A percentile compares a stretch with the other conserved stretches of the same genome.
Evolutionary conservation across 2,329 filamentous ascomycete species (phyloP).

Genomic region (Juglanconis oblonga): DNA sequence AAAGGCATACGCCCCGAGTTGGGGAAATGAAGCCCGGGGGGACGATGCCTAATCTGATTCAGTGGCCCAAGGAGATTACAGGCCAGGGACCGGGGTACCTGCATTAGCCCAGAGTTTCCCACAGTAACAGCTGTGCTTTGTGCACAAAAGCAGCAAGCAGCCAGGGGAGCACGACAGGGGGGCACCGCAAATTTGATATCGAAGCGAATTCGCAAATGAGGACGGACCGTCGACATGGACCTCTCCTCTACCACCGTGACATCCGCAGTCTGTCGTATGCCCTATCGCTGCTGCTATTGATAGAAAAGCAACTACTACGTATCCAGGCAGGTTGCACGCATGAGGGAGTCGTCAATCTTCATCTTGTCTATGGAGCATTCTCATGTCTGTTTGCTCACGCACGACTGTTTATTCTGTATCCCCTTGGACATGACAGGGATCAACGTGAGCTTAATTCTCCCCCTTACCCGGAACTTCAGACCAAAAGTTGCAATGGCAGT

Average conservation of each 20-base stretch:
- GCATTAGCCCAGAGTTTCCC: background rate
- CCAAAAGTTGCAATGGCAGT: too few species aligned
- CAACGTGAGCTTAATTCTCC: too few species aligned
- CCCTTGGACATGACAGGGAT: background rate
- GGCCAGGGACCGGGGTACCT: background rate
- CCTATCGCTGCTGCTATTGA: background rate
- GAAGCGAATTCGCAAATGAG: conserved; percentile 2
- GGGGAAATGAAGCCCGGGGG: background rate
- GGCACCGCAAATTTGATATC: background rate
- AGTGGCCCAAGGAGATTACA: background rate
- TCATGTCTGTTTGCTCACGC: background rate
- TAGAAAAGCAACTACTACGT: background rate
- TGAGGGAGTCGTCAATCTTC: background rate
- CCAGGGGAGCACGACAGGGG: background rate
- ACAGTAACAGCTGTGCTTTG: background rate
- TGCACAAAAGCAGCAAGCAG: background rate
- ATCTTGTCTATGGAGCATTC: background rate
- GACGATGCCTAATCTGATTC: background rate
- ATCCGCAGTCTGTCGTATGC: background rate
- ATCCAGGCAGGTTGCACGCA: background rate
- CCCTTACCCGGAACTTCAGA: too few species aligned
- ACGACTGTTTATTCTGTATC: background rate
- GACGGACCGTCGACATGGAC: background rate
- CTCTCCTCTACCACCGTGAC: background rate
- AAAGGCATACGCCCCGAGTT: too few species aligned